Base-by-base conservation (phyloP, 768 basidiomycete species). In the Ramaria rubella region DNA sequence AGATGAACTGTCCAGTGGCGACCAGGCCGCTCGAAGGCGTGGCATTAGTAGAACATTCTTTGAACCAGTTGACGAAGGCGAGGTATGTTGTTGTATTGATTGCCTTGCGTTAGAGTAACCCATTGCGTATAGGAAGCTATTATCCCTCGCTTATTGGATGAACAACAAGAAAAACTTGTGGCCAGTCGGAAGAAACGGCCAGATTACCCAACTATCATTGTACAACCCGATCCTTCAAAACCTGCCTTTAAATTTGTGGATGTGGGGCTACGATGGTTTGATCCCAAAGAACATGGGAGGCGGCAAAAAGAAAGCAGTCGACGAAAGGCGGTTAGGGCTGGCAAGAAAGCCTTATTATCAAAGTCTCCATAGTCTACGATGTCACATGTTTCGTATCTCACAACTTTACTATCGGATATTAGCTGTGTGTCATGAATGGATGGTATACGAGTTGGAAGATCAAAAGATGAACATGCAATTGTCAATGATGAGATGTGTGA, bases 21-120 rank as follows among this genome's bases (percentile, higher is more conserved):
- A 83, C 53, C 74, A 83, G 64, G 73, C 67, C 11, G 81, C 81
- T 60, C 72, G 76, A 21, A 76, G 82, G 53, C 74, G 71, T 53
- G 78, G 79, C 43, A 88, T 87, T 65, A 82, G 85, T 62, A 78
- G 83, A 42, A 70, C 81, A 43, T 91, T 86, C 67, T 92, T 88
- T 87, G 90, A 92, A 67, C 81, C 85, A 29, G 79, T 86, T 36
- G 75, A 77, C 9, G 90, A 92, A 63, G 81, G 83, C 58, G 69
- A 79, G 70, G 90, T 89, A 64, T 64, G 69, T 65, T 34, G 21
- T 30, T 11, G 34, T 21, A 19, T 31, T 36, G 14, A 11, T 53
- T 36, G 23, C 30, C 19, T 54, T 53, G 44, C n/a, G n/a, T n/a
- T n/a, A n/a, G n/a, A n/a, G 21, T 59, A 27, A 57, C 45, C 5